Conservation (phyloP, 495 filamentous ascomycete species). For the Choiromyces venosus region DNA sequence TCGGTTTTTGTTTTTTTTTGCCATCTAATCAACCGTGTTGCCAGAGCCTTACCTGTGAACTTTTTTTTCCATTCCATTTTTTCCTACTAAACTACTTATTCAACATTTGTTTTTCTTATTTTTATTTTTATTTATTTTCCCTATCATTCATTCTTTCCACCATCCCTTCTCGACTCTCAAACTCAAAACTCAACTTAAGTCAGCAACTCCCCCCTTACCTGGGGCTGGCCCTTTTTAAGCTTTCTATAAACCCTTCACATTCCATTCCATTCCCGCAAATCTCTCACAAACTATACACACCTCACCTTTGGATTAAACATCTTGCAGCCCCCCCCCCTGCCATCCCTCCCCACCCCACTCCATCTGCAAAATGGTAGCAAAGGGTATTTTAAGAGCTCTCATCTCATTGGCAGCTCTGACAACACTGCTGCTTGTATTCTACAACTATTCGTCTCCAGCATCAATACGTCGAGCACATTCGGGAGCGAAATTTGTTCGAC, state of each 20-base stretch:
- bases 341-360: slow-evolving; percentile 3
- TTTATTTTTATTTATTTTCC: slow-evolving; percentile 1
- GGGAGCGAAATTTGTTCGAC: slow-evolving; percentile 28
- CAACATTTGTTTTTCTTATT: background rate
- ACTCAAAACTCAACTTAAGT: background rate
- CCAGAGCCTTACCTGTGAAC: background rate
- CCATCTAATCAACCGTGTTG: background rate
- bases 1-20: too few relatives aligned
- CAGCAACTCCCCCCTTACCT: background rate
- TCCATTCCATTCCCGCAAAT: background rate
- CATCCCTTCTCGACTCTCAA: too few relatives aligned
- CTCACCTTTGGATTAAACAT: slow-evolving; percentile 24
- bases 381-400: slow-evolving; percentile 26
- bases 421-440: slow-evolving; percentile 30
- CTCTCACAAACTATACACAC: background rate
- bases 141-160: too few relatives aligned
- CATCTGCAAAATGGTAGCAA: slow-evolving; percentile 27
- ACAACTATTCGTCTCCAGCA: slow-evolving; percentile 32
- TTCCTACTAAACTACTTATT: too few relatives aligned
- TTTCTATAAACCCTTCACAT: background rate
- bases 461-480: slow-evolving; percentile 8
- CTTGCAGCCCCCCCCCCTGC: background rate
- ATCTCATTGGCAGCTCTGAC: slow-evolving; percentile 27
- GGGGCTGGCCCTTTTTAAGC: background rate
- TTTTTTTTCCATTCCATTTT: too few relatives aligned